Conservation (phyloP, 2,329 filamentous ascomycete species). For the Niveomyces coronatus region DNA sequence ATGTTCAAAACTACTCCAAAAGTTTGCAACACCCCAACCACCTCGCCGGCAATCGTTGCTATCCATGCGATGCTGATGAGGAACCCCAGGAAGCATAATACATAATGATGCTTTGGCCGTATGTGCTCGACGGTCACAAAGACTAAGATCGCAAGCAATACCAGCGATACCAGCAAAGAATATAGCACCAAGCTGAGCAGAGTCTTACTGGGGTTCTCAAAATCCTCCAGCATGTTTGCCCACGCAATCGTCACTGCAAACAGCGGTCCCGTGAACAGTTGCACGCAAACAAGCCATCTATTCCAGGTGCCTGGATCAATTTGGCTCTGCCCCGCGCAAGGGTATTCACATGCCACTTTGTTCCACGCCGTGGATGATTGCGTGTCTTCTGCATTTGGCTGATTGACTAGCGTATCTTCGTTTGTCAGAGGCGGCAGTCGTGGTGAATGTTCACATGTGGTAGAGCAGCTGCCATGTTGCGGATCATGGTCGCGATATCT, state of each 20-base stretch:
- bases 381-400: not conserved
- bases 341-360: conserved; percentile 23
- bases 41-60: conserved; percentile 87
- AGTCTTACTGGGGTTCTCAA: conserved; percentile 37
- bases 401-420: conserved; percentile 13
- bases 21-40: conserved; percentile 89
- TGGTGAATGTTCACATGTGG: conserved; percentile 12
- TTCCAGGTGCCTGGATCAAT: conserved; percentile 60
- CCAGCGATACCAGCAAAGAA: conserved; percentile 58
- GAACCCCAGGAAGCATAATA: conserved; percentile 85
- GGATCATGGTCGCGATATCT: conserved; percentile 37
- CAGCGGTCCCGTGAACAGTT: conserved; percentile 77
- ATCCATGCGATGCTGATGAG: conserved; percentile 92
- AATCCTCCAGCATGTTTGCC: conserved; percentile 53
- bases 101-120: conserved; percentile 61
- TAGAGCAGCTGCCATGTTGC: conserved; percentile 16
- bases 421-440: conserved; percentile 14
- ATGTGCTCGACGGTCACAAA: conserved; percentile 55
- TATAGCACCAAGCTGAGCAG: conserved; percentile 49
- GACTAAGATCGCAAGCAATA: conserved; percentile 57
- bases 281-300: conserved; percentile 77
- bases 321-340: conserved; percentile 22
- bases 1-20: conserved; percentile 87
- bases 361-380: not conserved
- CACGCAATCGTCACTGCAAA: conserved; percentile 72